Evolutionary conservation across 2,329 filamentous ascomycete genomes (phyloP).

Genomic region (Monosporascus cannonballus): DNA sequence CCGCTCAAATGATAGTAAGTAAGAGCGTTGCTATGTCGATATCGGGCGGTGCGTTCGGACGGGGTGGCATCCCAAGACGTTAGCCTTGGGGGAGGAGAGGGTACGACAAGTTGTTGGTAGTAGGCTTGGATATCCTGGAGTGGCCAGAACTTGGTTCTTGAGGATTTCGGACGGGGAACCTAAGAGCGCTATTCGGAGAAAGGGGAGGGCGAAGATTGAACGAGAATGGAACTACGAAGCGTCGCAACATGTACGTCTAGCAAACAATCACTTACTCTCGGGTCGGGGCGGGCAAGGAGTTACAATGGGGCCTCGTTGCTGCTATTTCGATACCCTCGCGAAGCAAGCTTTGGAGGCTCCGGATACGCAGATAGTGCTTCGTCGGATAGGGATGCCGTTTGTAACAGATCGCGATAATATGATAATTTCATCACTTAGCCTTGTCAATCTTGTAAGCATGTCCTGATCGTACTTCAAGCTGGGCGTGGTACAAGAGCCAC

Average conservation of each 20-base stretch:
- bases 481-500: too few relatives aligned
- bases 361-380: conserved; percentile 1
- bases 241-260: background rate
- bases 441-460: too few relatives aligned
- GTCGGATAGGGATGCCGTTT: background rate
- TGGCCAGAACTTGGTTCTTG: conserved; percentile 15
- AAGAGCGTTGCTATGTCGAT: conserved; percentile 70
- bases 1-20: conserved; percentile 88
- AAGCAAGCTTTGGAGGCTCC: conserved; percentile 19
- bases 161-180: conserved; percentile 3
- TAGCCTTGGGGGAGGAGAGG: conserved; percentile 20
- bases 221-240: background rate
- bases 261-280: background rate
- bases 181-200: background rate
- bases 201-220: background rate
- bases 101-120: background rate
- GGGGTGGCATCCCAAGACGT: conserved; percentile 39
- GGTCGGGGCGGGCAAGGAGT: background rate
- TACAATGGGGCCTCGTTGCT: background rate
- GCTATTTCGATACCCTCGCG: conserved; percentile 21
- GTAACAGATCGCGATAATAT: too few relatives aligned
- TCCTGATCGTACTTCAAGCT: too few relatives aligned
- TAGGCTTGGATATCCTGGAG: conserved; percentile 4
- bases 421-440: background rate
- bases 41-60: conserved; percentile 33